A percentile compares a stretch with the other conserved stretches of the same genome.
phyloP scores from a whole-genome alignment of 2,329 filamentous ascomycete species.

The Aureobasidium sp. region DNA sequence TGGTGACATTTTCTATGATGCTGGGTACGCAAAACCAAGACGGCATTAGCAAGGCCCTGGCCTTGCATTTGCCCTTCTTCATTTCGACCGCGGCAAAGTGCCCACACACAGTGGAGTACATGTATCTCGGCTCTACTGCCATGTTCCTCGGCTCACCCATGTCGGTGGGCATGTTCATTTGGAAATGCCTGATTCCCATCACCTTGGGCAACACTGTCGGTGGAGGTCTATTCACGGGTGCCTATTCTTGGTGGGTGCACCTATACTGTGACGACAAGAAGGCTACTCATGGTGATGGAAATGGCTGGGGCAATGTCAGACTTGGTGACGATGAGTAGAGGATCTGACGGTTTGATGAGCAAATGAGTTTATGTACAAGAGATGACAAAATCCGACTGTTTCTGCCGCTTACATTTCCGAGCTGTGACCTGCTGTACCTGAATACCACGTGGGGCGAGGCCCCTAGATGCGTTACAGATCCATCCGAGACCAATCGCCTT shows the following conservation, averaged over 20 bases:
- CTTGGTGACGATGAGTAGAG: background rate
- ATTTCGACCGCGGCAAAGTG: constrained; percentile 23
- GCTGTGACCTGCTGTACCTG: background rate
- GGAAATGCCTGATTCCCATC: constrained; percentile 25
- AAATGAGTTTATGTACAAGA: no score
- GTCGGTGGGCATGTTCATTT: constrained; percentile 21
- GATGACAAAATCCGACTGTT: background rate
- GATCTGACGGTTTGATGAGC: background rate
- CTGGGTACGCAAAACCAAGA: constrained; percentile 25
- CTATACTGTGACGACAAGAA: constrained; percentile 9
- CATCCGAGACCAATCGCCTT: no score
- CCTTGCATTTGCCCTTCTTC: constrained; percentile 24
- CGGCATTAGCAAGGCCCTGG: constrained; percentile 26
- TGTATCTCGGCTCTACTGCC: constrained; percentile 23
- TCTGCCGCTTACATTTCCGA: background rate
- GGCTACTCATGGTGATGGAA: background rate
- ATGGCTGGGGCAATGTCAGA: background rate
- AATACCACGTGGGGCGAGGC: no score
- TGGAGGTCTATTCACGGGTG: constrained; percentile 21
- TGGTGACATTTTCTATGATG: constrained; percentile 24
- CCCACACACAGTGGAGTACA: constrained; percentile 28
- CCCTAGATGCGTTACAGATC: no score
- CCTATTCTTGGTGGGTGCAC: constrained; percentile 19
- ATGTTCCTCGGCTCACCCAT: constrained; percentile 24
- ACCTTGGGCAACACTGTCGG: constrained; percentile 25